Conservation (phyloP, 768 basidiomycete species). For the Serendipita sp. region DNA sequence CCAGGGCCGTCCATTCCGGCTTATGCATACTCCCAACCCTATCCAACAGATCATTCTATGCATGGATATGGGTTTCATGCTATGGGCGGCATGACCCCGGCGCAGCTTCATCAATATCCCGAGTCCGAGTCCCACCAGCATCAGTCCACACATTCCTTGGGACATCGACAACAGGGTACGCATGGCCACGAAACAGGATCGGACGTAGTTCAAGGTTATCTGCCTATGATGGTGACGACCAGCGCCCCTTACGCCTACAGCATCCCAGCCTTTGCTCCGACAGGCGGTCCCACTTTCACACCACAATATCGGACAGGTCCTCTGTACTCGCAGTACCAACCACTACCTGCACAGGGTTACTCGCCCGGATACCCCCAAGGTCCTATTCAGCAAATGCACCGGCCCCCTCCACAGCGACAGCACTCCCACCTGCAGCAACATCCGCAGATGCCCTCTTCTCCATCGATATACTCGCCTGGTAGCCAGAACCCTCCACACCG, state of each 20-base stretch:
- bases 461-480: background rate
- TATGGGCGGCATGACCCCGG: background rate
- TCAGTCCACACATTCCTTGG: background rate
- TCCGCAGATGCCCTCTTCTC: background rate
- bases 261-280: background rate
- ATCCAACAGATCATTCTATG: constrained; percentile 1
- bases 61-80: background rate
- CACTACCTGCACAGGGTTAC: background rate
- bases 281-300: background rate
- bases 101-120: background rate
- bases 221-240: background rate
- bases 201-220: background rate
- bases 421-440: background rate
- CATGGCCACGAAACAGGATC: background rate
- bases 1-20: background rate
- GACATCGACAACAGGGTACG: background rate
- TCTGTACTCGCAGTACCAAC: background rate
- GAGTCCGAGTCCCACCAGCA: background rate
- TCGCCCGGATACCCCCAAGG: background rate
- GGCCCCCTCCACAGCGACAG: background rate
- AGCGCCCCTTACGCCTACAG: background rate
- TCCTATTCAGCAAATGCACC: background rate
- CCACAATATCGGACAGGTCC: background rate
- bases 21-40: constrained; percentile 6
- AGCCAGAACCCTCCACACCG: background rate